Percentiles rank a stretch among this genome's conserved stretches.
These are phyloP conservation scores for Aspergillus persii DNA, from an alignment of 2,329 filamentous ascomycete genomes.

Conservation along the genomic window DNA sequence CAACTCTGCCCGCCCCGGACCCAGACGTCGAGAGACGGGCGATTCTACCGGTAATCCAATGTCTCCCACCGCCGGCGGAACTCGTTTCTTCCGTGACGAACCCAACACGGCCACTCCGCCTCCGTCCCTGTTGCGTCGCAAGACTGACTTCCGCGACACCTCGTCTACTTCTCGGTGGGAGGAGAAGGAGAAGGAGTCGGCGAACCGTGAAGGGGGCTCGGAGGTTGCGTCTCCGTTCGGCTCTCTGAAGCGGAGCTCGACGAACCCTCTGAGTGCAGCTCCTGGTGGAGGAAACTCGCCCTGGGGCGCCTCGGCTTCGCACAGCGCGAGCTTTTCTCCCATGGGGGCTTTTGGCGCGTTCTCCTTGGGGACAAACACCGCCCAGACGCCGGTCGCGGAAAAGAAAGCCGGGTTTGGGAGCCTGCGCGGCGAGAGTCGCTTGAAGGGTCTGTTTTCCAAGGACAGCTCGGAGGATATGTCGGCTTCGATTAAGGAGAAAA, in stretches of 20 bases:
- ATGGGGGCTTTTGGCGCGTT: constrained; percentile 92
- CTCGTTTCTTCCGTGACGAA: constrained; percentile 50
- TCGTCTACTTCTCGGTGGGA: constrained; percentile 42
- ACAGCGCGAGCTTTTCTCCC: constrained; percentile 63
- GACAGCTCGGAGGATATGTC: constrained; percentile 66
- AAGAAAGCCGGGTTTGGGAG: constrained; percentile 69
- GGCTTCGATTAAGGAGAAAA: constrained; percentile 53
- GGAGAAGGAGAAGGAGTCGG: constrained; percentile 52
- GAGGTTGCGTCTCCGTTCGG: constrained; percentile 50
- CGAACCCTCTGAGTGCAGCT: constrained; percentile 52
- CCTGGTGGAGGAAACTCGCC: constrained; percentile 52
- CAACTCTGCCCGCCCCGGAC: constrained; percentile 68
- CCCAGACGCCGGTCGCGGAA: constrained; percentile 59
- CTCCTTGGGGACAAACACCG: constrained; percentile 57
- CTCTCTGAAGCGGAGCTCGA: constrained; percentile 56
- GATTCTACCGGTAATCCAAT: constrained; percentile 58
- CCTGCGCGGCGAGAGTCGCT: constrained; percentile 72
- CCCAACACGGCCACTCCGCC: constrained; percentile 59
- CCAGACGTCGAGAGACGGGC: constrained; percentile 81
- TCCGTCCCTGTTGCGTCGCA: constrained; percentile 58
- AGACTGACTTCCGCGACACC: constrained; percentile 60
- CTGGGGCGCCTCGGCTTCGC: constrained; percentile 57
- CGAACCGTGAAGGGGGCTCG: constrained; percentile 37
- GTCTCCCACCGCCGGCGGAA: constrained; percentile 46
- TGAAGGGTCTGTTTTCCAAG: constrained; percentile 81